Base-by-base conservation (phyloP, 495 filamentous ascomycete genomes). In the Cryomyces antarcticus region DNA sequence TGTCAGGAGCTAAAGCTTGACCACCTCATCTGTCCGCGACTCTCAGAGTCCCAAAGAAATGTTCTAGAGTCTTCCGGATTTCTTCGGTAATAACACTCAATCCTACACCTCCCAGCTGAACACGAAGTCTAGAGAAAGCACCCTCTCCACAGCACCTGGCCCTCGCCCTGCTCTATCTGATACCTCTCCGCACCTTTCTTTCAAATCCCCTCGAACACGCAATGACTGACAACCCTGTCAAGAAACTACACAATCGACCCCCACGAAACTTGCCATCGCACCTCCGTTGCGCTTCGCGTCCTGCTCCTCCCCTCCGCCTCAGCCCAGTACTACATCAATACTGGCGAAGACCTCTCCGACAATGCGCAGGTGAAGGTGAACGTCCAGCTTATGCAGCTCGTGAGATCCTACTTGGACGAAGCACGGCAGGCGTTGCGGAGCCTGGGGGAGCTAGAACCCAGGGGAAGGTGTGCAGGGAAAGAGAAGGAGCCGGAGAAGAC, bases 181-280 rank as follows among this genome's bases (percentile, higher is more conserved):
- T 24, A 24, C 17, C 17, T 2, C 17, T 24, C 17, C 17, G 17
- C 17, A 24, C 17, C 17, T 24, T 24, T 24, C 17, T 24, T 24
- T 24, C 17, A 24, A 2, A 24, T 24, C 31, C 27, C 9, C 5
- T 30, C 10, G 31, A 17, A 35, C 11, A 1, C n/a, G n/a, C 27
- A 5, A 30, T 27, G 37, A 46, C 30, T 40, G n/a, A 40, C 29
- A 35, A 44, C 11, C 44, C 34, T 7, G 17, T 12, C 28, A 13
- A n/a, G 39, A 73, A 70, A 92, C 60, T 82, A 82, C 0, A 89
- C 89, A 52, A 71, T 77, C 41, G 67, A 85, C 24, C 30, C 50
- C 4, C 50, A 63, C n/a, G 71, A 70, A 0, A 71, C 71, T 28
- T 88, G 82, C 53, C 74, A 78, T 46, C 69, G 82, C 30, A 83